A percentile compares a stretch with the other conserved stretches of the same genome.
phyloP scores from a whole-genome alignment of 805 yeast genomes.

The Hanseniaspora mollemarum region DNA sequence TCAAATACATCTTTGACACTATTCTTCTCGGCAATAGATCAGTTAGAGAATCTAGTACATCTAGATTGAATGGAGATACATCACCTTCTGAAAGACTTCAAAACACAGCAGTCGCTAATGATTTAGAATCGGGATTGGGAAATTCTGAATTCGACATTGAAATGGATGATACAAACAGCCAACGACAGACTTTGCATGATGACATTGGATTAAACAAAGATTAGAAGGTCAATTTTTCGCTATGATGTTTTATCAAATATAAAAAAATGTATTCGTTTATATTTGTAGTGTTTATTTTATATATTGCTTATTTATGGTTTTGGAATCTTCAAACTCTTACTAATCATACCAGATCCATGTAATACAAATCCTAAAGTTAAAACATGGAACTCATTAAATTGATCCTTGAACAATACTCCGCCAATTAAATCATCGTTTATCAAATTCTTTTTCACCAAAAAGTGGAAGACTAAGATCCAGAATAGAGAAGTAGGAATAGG shows the following conservation, averaged over 20 bases:
- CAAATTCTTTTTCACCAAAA: constrained; percentile 43
- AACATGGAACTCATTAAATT: constrained; percentile 65
- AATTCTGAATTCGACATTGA: constrained; percentile 19
- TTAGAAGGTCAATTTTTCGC: too few species aligned
- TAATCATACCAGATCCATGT: constrained; percentile 85
- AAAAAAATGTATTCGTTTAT: too few species aligned
- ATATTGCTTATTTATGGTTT: constrained; percentile 40
- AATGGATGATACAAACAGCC: constrained; percentile 8
- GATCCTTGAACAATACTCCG: constrained; percentile 47
- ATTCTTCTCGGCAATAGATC: background rate
- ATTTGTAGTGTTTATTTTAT: background rate
- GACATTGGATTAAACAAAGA: constrained; percentile 8
- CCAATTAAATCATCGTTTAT: constrained; percentile 50
- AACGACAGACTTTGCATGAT: background rate
- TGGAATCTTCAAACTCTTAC: constrained; percentile 83
- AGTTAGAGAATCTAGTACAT: background rate
- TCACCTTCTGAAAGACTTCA: background rate
- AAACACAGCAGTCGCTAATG: constrained; percentile 29
- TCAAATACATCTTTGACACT: constrained; percentile 4
- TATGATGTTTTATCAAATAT: too few species aligned
- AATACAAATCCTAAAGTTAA: constrained; percentile 49
- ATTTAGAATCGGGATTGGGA: constrained; percentile 21
- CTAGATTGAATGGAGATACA: background rate
- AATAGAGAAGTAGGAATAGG: constrained; percentile 85
- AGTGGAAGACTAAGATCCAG: constrained; percentile 63